Evolutionary conservation across 495 filamentous ascomycete genomes (phyloP), one percentile per base, ranked within the genome.

Genomic region (Neurospora africana): DNA sequence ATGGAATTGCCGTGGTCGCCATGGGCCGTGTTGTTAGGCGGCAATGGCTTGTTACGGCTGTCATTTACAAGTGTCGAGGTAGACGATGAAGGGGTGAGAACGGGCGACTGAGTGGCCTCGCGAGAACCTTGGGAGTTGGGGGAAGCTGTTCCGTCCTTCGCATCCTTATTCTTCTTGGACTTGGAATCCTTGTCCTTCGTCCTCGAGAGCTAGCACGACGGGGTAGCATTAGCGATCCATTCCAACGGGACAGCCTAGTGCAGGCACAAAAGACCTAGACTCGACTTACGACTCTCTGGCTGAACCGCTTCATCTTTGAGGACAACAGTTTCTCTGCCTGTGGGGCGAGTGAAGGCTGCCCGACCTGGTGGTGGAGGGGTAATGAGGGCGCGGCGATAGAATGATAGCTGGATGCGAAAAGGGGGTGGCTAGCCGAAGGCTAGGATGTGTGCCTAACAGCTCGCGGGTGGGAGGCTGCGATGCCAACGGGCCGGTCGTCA

Each of bases 231-330:
- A 74, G 74, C 68, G 47, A 41, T 47, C 39, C 53, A 33, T n/a
- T 36, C 38, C 65, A 47, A 33, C 69, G 71, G 76, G 75, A 71
- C 71, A 74, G 75, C 47, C 75, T 15, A 43, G 38, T 36, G 58
- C 36, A 73, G 41, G 27, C 19, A 71, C n/a, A 39, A 44, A 65
- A 69, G 27, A 23, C 72, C 72, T 71, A 76, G 38, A 74, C 65
- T 74, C 73, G 77, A 91, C 95, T 87, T 87, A 97, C 95, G 85
- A 98, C 96, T 91, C 92, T 91, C 86, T 97, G 93, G 85, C 95
- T 91, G 83, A 99, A 97, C 79, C 93, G 90, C 86, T 97, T 98
- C 95, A 99, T 98, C 84, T 88, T 93, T 74, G 80, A 78, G 78
- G 81, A 80, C 81, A 81, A 77, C 79, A 80, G 78, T 77, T 81